Base-by-base conservation (phyloP, 1,139 yeast genomes). In the Saccharomyces hybrid region DNA sequence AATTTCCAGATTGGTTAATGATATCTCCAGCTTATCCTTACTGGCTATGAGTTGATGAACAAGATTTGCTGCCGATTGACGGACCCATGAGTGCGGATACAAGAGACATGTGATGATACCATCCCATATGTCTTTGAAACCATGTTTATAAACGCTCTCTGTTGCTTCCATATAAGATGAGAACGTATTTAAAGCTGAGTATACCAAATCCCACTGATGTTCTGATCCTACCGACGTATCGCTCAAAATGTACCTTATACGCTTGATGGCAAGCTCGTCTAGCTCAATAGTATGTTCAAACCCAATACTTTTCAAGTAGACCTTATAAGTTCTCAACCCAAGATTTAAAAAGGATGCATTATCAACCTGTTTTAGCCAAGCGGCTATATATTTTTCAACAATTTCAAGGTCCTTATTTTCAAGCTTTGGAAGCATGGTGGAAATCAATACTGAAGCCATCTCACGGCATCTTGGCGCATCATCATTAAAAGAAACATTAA, bases 31-130 rank as follows among this genome's bases (percentile, higher is more conserved):
- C 5, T 69, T 66, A 16, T 73, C 75, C 46, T 74, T 57, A 55
- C 77, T 77, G 3, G 76, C 64, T 51, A 87, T 72, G 50, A 85
- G 67, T 2, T 73, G 66, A 1, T 84, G 83, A 46, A 84, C 69
- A 50, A 89, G 73, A 52, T 91, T 76, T n/a, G 86, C 74, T 0
- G 95, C 73, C 4, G 81, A 75, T 54, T 87, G 75, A 64, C 98
- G 81, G 11, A 91, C 86, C 98, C 98, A 91, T 0, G 95, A 78
- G 69, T 91, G 98, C 1, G 97, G 97, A 69, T 81, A 93, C 52
- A 91, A 73, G 58, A 90, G 74, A 27, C 83, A 73, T 11, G 77
- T 78, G 30, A 82, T 75, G 5, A 86, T 73, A 23, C 72, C 70
- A 11, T 67, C 64, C 93, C 95, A 86, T 11, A 80, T 62, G 1